phyloP scores from a whole-genome alignment of 179 eudicot genomes.

The Camellia oleifera region DNA sequence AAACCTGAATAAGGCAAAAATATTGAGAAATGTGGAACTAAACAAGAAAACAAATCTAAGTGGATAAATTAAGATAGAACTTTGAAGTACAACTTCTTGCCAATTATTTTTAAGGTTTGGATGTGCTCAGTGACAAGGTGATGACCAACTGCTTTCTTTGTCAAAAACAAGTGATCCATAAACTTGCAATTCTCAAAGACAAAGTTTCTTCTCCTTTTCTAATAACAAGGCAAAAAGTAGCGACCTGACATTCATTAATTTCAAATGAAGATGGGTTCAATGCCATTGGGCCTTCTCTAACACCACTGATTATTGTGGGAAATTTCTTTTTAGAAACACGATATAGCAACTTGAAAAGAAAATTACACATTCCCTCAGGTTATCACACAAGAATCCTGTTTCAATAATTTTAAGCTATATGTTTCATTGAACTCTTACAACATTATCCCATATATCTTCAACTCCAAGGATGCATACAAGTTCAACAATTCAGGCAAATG shows the following conservation, averaged over 20 bases:
- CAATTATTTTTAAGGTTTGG: background rate
- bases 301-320: background rate
- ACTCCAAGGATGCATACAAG: background rate
- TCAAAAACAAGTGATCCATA: slow-evolving; percentile 7
- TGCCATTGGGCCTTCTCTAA: background rate
- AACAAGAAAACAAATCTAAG: slow-evolving; percentile 1
- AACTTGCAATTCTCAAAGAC: background rate
- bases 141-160: background rate
- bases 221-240: too few species aligned
- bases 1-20: slow-evolving; percentile 53
- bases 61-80: background rate
- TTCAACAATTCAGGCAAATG: background rate
- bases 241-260: too few species aligned
- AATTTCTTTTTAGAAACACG: background rate
- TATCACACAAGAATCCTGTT: too few species aligned
- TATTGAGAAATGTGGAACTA: slow-evolving; percentile 1
- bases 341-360: too few species aligned
- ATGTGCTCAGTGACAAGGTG: background rate
- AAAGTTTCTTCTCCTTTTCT: background rate
- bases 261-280: too few species aligned
- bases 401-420: background rate
- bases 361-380: too few species aligned
- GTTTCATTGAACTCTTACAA: background rate
- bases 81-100: background rate
- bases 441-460: background rate